Conservation (phyloP, 192 early-diverging fungal species). For the Radiomyces spectabilis region DNA sequence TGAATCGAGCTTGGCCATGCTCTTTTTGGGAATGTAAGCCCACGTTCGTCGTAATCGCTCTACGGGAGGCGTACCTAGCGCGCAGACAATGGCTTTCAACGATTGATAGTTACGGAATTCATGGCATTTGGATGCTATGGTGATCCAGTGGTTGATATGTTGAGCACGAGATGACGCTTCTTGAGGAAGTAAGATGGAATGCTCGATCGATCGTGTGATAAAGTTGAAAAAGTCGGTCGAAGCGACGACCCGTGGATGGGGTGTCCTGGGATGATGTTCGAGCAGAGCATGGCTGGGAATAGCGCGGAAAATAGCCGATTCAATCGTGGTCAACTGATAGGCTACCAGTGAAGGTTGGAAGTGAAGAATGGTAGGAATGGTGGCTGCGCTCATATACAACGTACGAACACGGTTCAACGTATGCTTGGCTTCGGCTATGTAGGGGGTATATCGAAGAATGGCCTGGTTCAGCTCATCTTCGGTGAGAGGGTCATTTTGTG, state of each 20-base stretch:
- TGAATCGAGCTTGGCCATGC: constrained; percentile 43
- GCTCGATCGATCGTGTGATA: constrained; percentile 65
- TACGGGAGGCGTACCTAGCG: constrained; percentile 63
- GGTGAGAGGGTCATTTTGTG: background rate
- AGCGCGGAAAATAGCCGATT: constrained; percentile 53
- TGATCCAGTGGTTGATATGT: constrained; percentile 63
- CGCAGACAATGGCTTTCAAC: constrained; percentile 60
- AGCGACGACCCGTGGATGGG: constrained; percentile 50
- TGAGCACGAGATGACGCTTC: constrained; percentile 51
- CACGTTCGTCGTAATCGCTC: constrained; percentile 65
- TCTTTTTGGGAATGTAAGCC: constrained; percentile 60
- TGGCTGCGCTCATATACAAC: constrained; percentile 34
- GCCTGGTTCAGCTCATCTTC: constrained; percentile 33
- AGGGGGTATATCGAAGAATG: constrained; percentile 34
- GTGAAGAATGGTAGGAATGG: constrained; percentile 45
- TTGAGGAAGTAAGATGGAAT: constrained; percentile 54
- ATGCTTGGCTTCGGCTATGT: constrained; percentile 29
- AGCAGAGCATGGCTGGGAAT: constrained; percentile 49
- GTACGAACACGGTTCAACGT: constrained; percentile 36
- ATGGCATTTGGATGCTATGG: constrained; percentile 50
- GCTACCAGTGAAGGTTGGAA: constrained; percentile 54
- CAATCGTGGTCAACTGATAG: constrained; percentile 57
- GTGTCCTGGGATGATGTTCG: constrained; percentile 49
- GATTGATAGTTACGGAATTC: constrained; percentile 62
- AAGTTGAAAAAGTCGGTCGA: constrained; percentile 80